phyloP scores from a whole-genome alignment of 2,329 filamentous ascomycete genomes.

The Fusarium heterosporum region DNA sequence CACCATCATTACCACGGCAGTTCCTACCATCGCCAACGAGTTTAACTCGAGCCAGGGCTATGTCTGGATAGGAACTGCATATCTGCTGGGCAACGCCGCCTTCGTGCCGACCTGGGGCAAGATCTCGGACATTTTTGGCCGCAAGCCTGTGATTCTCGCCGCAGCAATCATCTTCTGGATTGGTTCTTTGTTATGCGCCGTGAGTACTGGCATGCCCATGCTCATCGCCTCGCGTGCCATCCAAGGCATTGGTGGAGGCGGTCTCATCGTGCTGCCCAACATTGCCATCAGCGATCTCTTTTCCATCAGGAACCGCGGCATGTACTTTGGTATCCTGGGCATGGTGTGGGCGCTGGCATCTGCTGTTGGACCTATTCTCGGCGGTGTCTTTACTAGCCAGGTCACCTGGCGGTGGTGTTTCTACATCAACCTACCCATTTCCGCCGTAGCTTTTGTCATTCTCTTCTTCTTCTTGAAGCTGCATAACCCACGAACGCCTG shows the following conservation, averaged over 20 bases:
- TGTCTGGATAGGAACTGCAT: constrained; percentile 81
- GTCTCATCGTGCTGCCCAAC: constrained; percentile 69
- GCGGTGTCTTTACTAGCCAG: constrained; percentile 74
- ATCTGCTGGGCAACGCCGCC: constrained; percentile 76
- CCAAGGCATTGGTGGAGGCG: constrained; percentile 68
- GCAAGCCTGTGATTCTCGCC: constrained; percentile 64
- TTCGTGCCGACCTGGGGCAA: constrained; percentile 78
- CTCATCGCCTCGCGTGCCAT: constrained; percentile 67
- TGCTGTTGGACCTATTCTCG: constrained; percentile 73
- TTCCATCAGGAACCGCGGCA: constrained; percentile 62
- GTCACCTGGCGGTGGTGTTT: constrained; percentile 78
- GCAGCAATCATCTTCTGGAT: constrained; percentile 66
- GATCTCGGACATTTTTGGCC: constrained; percentile 68
- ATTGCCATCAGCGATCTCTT: constrained; percentile 69
- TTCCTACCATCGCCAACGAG: constrained; percentile 72
- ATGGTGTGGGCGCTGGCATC: constrained; percentile 73
- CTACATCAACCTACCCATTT: constrained; percentile 70
- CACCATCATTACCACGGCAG: constrained; percentile 74
- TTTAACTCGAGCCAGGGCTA: constrained; percentile 77
- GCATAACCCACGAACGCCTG: constrained; percentile 73
- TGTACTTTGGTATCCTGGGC: constrained; percentile 66
- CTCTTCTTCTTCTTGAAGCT: constrained; percentile 74
- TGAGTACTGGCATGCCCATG: constrained; percentile 62
- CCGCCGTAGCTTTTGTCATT: constrained; percentile 60
- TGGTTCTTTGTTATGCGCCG: constrained; percentile 65